Evolutionary conservation across 2,329 filamentous ascomycete genomes (phyloP).

Genomic region (Diaporthe sp.): DNA sequence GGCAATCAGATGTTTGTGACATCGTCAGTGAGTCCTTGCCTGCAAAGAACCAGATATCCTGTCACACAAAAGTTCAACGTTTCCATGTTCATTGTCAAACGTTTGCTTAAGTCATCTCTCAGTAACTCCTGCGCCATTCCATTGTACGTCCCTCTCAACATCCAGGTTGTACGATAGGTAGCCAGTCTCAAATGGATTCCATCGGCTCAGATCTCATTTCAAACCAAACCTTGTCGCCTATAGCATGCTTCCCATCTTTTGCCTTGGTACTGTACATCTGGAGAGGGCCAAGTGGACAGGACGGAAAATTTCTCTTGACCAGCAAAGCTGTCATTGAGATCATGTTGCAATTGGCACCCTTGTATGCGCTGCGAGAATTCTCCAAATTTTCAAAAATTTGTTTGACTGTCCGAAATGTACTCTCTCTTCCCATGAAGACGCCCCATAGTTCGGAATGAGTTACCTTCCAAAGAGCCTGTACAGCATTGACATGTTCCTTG

Average conservation of each 20-base stretch:
- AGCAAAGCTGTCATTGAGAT: neutral
- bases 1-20: neutral
- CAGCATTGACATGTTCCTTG: neutral
- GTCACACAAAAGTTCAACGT: too few species aligned
- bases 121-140: too few species aligned
- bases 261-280: neutral
- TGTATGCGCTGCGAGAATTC: neutral
- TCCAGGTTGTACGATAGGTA: neutral
- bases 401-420: accelerated
- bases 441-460: neutral
- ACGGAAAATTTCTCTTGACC: neutral
- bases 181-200: too few species aligned
- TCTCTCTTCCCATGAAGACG: neutral
- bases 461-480: neutral
- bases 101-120: too few species aligned
- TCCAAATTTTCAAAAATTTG: accelerated
- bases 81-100: too few species aligned
- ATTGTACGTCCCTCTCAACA: too few species aligned
- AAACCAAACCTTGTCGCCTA: neutral
- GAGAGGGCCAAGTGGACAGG: neutral
- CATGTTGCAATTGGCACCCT: neutral
- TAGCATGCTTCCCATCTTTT: accelerated
- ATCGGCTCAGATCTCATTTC: neutral
- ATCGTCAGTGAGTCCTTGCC: neutral
- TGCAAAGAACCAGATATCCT: neutral